A percentile compares a stretch with the other conserved stretches of the same genome.
phyloP scores from a whole-genome alignment of 1,284 basidiomycete species.

The Lentinula novae-zelandiae region DNA sequence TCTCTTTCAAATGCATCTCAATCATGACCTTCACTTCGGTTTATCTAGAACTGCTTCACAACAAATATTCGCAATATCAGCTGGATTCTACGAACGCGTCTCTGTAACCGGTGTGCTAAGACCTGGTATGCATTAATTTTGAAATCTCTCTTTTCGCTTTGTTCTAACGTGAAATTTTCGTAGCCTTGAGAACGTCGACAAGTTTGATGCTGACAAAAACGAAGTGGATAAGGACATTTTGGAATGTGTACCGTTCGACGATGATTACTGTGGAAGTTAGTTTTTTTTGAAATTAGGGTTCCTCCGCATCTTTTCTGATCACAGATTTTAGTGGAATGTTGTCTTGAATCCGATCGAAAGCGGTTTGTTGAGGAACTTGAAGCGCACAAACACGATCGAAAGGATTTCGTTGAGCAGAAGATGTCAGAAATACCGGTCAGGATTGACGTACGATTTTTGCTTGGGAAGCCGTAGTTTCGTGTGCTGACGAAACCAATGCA shows the following conservation, averaged over 20 bases:
- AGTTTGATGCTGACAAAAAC: constrained; percentile 1
- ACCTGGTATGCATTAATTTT: constrained; percentile 15
- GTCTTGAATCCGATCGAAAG: background rate
- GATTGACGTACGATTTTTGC: background rate
- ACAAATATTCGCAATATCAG: constrained; percentile 23
- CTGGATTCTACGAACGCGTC: constrained; percentile 25
- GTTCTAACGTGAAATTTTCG: constrained; percentile 10
- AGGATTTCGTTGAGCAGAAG: background rate
- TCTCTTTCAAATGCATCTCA: background rate
- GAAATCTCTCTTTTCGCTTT: no score
- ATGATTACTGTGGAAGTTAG: background rate
- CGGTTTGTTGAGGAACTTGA: background rate
- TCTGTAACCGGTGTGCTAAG: constrained; percentile 27
- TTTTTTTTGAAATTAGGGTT: background rate
- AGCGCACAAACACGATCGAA: background rate
- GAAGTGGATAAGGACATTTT: background rate
- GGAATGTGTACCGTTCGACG: background rate
- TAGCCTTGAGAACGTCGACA: constrained; percentile 4
- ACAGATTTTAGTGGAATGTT: background rate
- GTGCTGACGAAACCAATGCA: background rate
- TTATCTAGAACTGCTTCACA: constrained; percentile 23
- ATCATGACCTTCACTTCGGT: background rate
- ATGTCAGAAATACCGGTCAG: background rate
- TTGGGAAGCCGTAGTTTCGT: background rate
- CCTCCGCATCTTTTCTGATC: background rate